Evolutionary conservation across 1,139 yeast genomes (phyloP).

Genomic region (Candida labiduridarum): DNA sequence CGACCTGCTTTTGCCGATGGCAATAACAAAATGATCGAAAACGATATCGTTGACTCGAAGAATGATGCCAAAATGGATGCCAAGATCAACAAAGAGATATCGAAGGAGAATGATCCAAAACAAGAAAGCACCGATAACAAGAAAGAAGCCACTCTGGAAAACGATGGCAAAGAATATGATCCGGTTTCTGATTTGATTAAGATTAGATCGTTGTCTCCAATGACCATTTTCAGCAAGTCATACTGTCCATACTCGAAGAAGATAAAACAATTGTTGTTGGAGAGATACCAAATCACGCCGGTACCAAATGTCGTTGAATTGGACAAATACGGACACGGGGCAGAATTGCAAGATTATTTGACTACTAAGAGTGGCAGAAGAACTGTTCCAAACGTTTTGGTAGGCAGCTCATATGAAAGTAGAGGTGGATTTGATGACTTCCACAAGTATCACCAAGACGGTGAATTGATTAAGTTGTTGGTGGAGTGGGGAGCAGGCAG

Average conservation of each 20-base stretch:
- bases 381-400: constrained; percentile 73
- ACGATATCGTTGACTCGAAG: constrained; percentile 31
- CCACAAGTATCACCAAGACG: constrained; percentile 57
- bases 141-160: constrained; percentile 7
- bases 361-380: constrained; percentile 58
- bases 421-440: constrained; percentile 86
- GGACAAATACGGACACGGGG: constrained; percentile 74
- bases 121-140: constrained; percentile 9
- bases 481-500: constrained; percentile 65
- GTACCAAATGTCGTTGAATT: constrained; percentile 75
- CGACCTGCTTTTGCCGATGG: constrained; percentile 4
- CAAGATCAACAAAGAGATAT: constrained; percentile 43
- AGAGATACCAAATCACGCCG: constrained; percentile 73
- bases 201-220: constrained; percentile 65
- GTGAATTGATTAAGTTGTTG: constrained; percentile 51
- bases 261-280: constrained; percentile 65
- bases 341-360: constrained; percentile 60
- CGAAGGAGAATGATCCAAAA: constrained; percentile 23
- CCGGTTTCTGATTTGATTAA: constrained; percentile 62
- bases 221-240: constrained; percentile 71
- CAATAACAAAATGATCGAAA: constrained; percentile 12
- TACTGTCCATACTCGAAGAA: constrained; percentile 75
- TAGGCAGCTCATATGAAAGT: constrained; percentile 55
- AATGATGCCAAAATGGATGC: constrained; percentile 42
- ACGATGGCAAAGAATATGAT: constrained; percentile 42